phyloP scores from a whole-genome alignment of 495 filamentous ascomycete genomes.

The Penicillium maclennaniae region DNA sequence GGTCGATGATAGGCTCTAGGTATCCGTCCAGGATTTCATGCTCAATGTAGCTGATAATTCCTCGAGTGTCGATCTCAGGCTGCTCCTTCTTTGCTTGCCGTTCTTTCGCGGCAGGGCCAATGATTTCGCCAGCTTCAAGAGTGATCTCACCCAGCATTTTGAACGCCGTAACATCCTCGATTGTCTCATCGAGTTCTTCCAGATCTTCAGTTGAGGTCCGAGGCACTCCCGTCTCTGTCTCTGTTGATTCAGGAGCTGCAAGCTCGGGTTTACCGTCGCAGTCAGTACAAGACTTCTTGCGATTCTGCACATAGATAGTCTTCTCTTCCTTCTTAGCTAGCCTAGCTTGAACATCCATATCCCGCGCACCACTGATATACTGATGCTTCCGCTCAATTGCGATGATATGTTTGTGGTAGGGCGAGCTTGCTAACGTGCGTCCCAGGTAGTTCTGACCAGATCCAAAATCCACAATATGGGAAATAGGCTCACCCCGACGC shows the following conservation, averaged over 20 bases:
- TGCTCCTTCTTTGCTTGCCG: slow-evolving; percentile 27
- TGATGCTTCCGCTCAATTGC: slow-evolving; percentile 84
- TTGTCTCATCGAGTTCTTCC: slow-evolving; percentile 31
- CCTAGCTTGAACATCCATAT: slow-evolving; percentile 72
- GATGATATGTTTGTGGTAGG: slow-evolving; percentile 81
- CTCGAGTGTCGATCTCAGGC: slow-evolving; percentile 14
- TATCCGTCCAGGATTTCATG: slow-evolving; percentile 61
- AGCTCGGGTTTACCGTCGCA: slow-evolving; percentile 29
- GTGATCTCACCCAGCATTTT: slow-evolving; percentile 39
- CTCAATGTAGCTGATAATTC: slow-evolving; percentile 49
- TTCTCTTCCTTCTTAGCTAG: slow-evolving; percentile 58
- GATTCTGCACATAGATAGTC: slow-evolving; percentile 58
- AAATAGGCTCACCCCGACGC: slow-evolving; percentile 54
- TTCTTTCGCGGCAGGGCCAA: slow-evolving; percentile 4
- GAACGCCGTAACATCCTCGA: slow-evolving; percentile 32
- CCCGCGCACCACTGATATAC: slow-evolving; percentile 80
- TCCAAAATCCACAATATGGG: slow-evolving; percentile 92
- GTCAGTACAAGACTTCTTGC: slow-evolving; percentile 61
- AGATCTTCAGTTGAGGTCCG: slow-evolving; percentile 16
- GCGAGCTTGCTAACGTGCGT: slow-evolving; percentile 74
- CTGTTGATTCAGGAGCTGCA: slow-evolving; percentile 13
- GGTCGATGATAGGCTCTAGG: slow-evolving; percentile 65
- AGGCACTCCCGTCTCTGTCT: neutral
- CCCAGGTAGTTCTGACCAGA: slow-evolving; percentile 96
- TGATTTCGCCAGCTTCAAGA: slow-evolving; percentile 32